Conservation (phyloP, 345 rosid genomes). For the Anastatica hierochuntica region DNA sequence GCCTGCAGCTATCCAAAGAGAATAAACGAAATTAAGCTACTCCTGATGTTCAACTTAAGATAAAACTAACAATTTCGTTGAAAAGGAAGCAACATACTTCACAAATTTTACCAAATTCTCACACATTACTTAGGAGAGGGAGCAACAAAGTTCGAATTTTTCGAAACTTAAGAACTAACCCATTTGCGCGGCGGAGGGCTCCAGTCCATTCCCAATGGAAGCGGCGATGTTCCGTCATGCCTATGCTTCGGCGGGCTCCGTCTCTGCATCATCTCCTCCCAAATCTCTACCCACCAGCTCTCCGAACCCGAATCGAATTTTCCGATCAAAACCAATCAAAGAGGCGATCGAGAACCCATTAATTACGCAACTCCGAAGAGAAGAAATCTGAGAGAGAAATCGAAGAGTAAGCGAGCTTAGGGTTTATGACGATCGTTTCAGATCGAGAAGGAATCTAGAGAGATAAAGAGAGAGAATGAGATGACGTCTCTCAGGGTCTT, state of each 20-base stretch:
- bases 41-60: not conserved
- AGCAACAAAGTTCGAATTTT: not conserved
- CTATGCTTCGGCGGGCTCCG: slow-evolving; percentile 92
- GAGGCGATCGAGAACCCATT: slow-evolving; percentile 5
- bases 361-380: not conserved
- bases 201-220: slow-evolving; percentile 99
- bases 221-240: slow-evolving; percentile 97
- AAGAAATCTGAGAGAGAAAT: slow-evolving; percentile 11
- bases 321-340: slow-evolving; percentile 8
- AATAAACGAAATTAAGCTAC: not conserved
- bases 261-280: slow-evolving; percentile 72
- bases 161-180: slow-evolving; percentile 34
- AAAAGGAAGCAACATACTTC: too few relatives aligned
- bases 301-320: too few relatives aligned
- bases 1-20: not conserved
- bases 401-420: slow-evolving; percentile 11
- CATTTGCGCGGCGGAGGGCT: slow-evolving; percentile 93
- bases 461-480: too few relatives aligned
- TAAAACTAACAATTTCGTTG: not conserved
- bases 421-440: slow-evolving; percentile 22
- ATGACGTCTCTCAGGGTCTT: slow-evolving; percentile 23
- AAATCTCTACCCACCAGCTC: too few relatives aligned
- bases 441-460: too few relatives aligned
- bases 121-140: too few relatives aligned
- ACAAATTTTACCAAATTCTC: not conserved